A percentile compares a stretch with the other conserved stretches of the same genome.
Evolutionary conservation across 176 grass and related monocot genomes (phyloP).

Genomic region (Alopecurus myosuroides): DNA sequence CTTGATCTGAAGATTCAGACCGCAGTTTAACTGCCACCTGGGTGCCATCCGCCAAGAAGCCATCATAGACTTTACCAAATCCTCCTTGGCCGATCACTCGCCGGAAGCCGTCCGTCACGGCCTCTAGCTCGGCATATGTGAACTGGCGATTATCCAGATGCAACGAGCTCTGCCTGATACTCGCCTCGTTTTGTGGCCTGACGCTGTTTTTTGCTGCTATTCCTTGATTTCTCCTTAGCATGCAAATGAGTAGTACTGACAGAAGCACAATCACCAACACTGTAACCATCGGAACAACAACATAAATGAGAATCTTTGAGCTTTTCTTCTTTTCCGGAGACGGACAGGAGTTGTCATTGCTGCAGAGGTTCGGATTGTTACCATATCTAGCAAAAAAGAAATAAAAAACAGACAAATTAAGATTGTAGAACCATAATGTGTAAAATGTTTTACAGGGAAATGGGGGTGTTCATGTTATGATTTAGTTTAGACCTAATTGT

Average conservation of each 20-base stretch:
- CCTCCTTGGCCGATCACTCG: background rate
- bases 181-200: background rate
- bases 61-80: background rate
- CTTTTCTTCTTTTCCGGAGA: slow-evolving; percentile 16
- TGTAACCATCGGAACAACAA: slow-evolving; percentile 22
- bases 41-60: background rate
- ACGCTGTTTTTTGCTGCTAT: background rate
- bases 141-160: background rate
- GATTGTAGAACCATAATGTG: background rate
- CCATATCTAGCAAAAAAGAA: slow-evolving; percentile 30
- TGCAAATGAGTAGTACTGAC: background rate
- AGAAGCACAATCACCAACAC: slow-evolving; percentile 9
- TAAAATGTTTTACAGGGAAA: background rate
- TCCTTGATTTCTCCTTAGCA: background rate
- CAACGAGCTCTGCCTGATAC: background rate
- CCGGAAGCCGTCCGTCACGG: background rate
- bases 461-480: background rate
- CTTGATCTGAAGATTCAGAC: background rate
- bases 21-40: background rate
- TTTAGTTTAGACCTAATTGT: slow-evolving; percentile 36
- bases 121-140: background rate
- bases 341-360: slow-evolving; percentile 20
- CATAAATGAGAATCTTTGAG: slow-evolving; percentile 12
- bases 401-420: background rate
- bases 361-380: slow-evolving; percentile 42